A percentile compares a stretch with the other conserved stretches of the same genome.
Evolutionary conservation across 192 early-diverging fungal species (phyloP).

Genomic region (Coemansia erecta): DNA sequence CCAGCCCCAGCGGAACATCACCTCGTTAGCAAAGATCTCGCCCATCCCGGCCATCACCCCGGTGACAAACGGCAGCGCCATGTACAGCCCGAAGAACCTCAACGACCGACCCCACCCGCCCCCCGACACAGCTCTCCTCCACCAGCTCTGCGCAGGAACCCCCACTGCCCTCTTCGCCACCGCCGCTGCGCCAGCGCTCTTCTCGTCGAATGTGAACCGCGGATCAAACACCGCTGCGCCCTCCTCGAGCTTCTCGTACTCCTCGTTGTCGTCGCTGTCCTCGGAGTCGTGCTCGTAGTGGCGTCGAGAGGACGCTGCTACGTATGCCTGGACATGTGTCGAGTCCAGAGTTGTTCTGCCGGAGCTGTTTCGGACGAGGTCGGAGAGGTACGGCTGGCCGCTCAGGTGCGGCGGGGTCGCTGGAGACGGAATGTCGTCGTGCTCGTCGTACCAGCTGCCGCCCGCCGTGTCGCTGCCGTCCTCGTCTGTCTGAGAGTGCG

Average conservation of each 20-base stretch:
- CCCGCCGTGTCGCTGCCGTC: neutral
- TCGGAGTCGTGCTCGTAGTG: neutral
- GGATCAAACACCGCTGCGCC: slow-evolving; percentile 11
- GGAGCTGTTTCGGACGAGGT: slow-evolving; percentile 3
- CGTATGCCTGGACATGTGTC: slow-evolving; percentile 15
- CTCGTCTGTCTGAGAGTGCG: too few species aligned
- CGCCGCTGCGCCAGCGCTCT: neutral
- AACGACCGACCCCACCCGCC: slow-evolving; percentile 17
- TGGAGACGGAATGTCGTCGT: slow-evolving; percentile 7
- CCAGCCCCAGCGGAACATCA: slow-evolving; percentile 75
- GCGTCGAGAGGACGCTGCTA: slow-evolving; percentile 8
- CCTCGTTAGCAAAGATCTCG: slow-evolving; percentile 80
- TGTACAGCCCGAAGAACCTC: slow-evolving; percentile 32
- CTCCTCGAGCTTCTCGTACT: neutral
- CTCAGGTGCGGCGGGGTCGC: slow-evolving; percentile 10
- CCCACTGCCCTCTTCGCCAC: slow-evolving; percentile 2
- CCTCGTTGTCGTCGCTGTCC: neutral
- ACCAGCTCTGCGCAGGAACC: neutral
- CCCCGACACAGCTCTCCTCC: slow-evolving; percentile 9
- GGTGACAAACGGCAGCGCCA: slow-evolving; percentile 52
- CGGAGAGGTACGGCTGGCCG: neutral
- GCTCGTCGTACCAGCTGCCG: neutral
- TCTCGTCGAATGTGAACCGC: slow-evolving; percentile 7
- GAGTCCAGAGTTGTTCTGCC: neutral
- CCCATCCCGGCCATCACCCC: slow-evolving; percentile 67